Base-by-base conservation (phyloP, 179 eudicot species). In the Camellia oleifera region DNA sequence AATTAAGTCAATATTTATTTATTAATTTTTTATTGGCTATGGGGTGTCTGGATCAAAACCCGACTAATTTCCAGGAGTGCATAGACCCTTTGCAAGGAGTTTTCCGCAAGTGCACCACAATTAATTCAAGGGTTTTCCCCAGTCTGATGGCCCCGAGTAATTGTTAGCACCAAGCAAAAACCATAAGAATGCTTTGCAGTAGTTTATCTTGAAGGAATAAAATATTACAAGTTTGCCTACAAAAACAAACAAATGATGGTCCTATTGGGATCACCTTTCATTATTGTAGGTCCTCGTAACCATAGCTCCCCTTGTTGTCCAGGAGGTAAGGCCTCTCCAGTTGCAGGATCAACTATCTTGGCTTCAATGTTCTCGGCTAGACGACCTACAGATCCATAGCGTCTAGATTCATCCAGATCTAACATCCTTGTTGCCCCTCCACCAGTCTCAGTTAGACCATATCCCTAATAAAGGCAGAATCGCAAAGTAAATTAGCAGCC, bases 401-500 rank as follows among this genome's bases (percentile, higher is more conserved):
- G 78, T 58, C 85, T 83, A 26, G 45, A 0, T 79, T 94, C 98
- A 6, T 91, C 93, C 3, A 89, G 89, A 42, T 83, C 90, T 48
- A 72, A 7, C 77, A 89, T 82, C 64, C 84, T 58, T 68, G 95
- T 82, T 50, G 74, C 90, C 64, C 80, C 92, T 75, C 94, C 97
- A 17, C 81, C 84, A 10, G 91, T 85, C 88, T 96, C 99, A 5
- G 99, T 96, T 87, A 96, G 57, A 64, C 97, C 99, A 83, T 94
- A 96, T 53, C 97, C 99, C 98, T 96, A 65, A 14, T 6, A 57
- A 45, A 72, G 45, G 20, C 48, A 10, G 13, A 13, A 46, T 12
- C 23, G 40, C 40, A 15, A 56, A 60, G 23, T 40, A 32, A 32
- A 32, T 74, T 13, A 53, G 18, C 48, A 74, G 42, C 77, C 32